These are phyloP conservation scores for Hydnomerulius pinastri DNA, from an alignment of 768 basidiomycete genomes.

Conservation along the genomic window DNA sequence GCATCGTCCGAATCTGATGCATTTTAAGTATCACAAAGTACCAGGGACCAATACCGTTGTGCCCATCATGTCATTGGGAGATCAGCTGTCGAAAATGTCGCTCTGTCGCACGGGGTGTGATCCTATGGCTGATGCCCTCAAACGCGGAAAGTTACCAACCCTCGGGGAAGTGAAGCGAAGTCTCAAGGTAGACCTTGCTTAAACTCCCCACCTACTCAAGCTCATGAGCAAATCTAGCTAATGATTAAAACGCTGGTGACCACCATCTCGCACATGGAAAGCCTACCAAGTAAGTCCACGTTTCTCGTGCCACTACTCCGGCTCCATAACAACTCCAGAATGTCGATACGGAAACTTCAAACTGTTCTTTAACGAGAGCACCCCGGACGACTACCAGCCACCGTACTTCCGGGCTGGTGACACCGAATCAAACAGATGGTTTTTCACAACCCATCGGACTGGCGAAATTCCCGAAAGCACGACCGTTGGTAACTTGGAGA, in stretches of 20 bases:
- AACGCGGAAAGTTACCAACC: slow-evolving; percentile 65
- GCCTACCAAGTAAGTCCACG: slow-evolving; percentile 64
- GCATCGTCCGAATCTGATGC: slow-evolving; percentile 5
- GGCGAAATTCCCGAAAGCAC: slow-evolving; percentile 76
- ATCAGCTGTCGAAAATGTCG: slow-evolving; percentile 54
- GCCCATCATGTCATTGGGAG: slow-evolving; percentile 75
- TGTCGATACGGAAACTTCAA: slow-evolving; percentile 89
- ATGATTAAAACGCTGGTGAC: slow-evolving; percentile 78
- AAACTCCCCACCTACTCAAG: not conserved
- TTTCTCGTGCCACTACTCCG: not conserved
- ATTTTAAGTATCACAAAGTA: slow-evolving; percentile 62
- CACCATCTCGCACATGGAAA: slow-evolving; percentile 79
- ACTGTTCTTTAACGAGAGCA: slow-evolving; percentile 76
- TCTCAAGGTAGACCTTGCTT: slow-evolving; percentile 55
- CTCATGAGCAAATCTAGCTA: slow-evolving; percentile 41
- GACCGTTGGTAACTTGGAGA: slow-evolving; percentile 64
- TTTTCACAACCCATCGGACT: slow-evolving; percentile 74
- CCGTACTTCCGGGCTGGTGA: slow-evolving; percentile 77
- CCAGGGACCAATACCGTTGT: slow-evolving; percentile 60
- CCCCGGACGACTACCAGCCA: slow-evolving; percentile 84
- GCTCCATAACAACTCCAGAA: slow-evolving; percentile 40
- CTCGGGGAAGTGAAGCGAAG: slow-evolving; percentile 81
- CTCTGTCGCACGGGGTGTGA: slow-evolving; percentile 46
- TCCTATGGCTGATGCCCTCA: slow-evolving; percentile 60
- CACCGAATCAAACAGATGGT: slow-evolving; percentile 71